Evolutionary conservation across 176 grass and related monocot species (phyloP), one percentile per base, ranked within the genome.

Genomic region (Oropetium thomaeum): DNA sequence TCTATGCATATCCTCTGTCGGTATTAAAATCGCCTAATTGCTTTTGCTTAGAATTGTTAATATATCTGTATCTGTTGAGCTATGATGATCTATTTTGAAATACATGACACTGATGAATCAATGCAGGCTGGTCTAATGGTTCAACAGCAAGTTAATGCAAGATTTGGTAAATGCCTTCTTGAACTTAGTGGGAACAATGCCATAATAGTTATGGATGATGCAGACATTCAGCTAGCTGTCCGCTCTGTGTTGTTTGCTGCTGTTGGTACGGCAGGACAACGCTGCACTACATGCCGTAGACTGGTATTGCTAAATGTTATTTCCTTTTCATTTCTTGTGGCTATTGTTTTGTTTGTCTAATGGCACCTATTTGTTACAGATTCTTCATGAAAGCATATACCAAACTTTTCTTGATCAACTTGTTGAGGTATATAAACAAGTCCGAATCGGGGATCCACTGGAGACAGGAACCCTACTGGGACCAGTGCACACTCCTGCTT

Each of bases 161-260:
- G 96, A 85, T 99, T 90, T 79, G 96, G 89, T 45, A 99, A 95
- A 92, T 95, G 91, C 57, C 89, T 99, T 75, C 91, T 99, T 75
- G 96, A 99, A 84, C 91, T 99, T 82, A 99, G 96, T 16, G 96
- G 96, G 70, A 99, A 99, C 84, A 95, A 99, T 82, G 96, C 96
- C 65, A 95, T 99, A 74, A 95, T 99, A 81, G 87, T 95, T 61
- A 99, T 99, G 96, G 91, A 99, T 86, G 96, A 99, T 57, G 96
- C 96, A 58, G 96, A 99, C 75, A 86, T 99, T 69, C 91, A 88
- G 82, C 77, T 99, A 65, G 96, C 96, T 84, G 96, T 99, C 8
- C 91, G 96, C 17, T 99, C 96, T 34, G 89, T 95, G 60, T 70
- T 99, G 71, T 99, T 99, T 73, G 96, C 96, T 86, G 91, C 96